Evolutionary conservation across 441 rosid species (phyloP).

Genomic region (Sinapis alba): DNA sequence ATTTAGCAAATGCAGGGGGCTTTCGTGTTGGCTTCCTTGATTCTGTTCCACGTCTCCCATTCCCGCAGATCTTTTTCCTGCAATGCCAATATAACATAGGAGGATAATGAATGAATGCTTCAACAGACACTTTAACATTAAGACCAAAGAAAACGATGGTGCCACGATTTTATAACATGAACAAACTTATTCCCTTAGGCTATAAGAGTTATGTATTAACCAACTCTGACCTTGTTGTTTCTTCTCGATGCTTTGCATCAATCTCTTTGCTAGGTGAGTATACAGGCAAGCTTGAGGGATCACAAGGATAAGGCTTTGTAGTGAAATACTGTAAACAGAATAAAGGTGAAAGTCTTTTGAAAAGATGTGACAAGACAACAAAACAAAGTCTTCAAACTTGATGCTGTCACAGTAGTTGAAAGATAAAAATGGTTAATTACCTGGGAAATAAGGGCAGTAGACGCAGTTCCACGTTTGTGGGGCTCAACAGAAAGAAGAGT

Average conservation of each 20-base stretch:
- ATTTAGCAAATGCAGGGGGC: slow-evolving; percentile 52
- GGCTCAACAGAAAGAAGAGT: slow-evolving; percentile 87
- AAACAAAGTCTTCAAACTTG: neutral
- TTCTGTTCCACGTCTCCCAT: slow-evolving; percentile 63
- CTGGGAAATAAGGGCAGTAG: slow-evolving; percentile 85
- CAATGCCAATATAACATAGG: slow-evolving; percentile 22
- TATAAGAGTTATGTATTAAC: too few relatives aligned
- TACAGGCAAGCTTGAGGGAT: slow-evolving; percentile 82
- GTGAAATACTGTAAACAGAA: neutral
- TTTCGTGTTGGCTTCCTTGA: slow-evolving; percentile 68
- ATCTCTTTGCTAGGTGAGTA: slow-evolving; percentile 94
- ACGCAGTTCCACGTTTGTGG: slow-evolving; percentile 79
- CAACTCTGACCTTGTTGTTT: slow-evolving; percentile 57
- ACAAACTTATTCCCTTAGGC: too few relatives aligned
- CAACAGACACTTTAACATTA: neutral
- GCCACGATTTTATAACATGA: too few relatives aligned
- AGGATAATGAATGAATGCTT: neutral
- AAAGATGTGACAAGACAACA: slow-evolving; percentile 6
- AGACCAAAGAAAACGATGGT: neutral
- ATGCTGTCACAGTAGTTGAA: neutral
- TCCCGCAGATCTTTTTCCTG: slow-evolving; percentile 72
- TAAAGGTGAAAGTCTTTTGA: slow-evolving; percentile 23
- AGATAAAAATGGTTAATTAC: slow-evolving; percentile 44
- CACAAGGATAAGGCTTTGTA: slow-evolving; percentile 53
- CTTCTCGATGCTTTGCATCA: slow-evolving; percentile 87